Evolutionary conservation across 148 eudicot species (phyloP).

Genomic region (Persicaria tinctoria): DNA sequence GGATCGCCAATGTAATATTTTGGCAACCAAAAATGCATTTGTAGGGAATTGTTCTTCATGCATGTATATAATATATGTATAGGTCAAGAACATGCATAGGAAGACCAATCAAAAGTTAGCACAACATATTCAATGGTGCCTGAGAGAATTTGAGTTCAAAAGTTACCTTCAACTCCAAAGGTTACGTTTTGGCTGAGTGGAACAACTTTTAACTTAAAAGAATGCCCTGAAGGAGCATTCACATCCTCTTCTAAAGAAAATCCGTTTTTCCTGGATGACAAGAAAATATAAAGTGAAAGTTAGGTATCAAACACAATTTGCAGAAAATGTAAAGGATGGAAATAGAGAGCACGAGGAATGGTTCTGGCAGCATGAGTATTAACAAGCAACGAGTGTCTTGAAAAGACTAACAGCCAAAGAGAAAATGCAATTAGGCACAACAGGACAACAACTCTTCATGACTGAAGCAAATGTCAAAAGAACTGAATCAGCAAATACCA

Average conservation of each 20-base stretch:
- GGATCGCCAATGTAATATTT: background rate
- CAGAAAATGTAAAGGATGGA: background rate
- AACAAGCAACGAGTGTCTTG: background rate
- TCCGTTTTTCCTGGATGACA: conserved; percentile 71
- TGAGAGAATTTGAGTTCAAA: background rate
- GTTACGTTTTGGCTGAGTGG: conserved; percentile 94
- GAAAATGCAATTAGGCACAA: background rate
- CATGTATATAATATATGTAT: background rate
- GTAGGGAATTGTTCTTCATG: no score
- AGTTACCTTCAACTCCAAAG: conserved; percentile 86
- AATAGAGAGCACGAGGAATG: background rate
- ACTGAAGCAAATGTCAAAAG: background rate
- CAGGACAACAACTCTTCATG: background rate
- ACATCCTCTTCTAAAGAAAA: conserved; percentile 78
- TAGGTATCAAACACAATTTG: background rate
- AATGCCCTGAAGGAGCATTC: conserved; percentile 73
- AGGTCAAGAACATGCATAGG: background rate
- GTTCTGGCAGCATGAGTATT: background rate
- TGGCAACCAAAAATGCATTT: background rate
- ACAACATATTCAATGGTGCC: no score
- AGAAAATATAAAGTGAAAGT: background rate
- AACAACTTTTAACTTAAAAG: conserved; percentile 67
- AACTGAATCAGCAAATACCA: background rate
- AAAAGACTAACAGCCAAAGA: background rate
- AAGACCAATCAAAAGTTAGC: background rate